A percentile compares a stretch with the other conserved stretches of the same genome.
These are phyloP conservation scores for Aspergillus baeticus DNA, from an alignment of 495 filamentous ascomycete species.

Conservation along the genomic window DNA sequence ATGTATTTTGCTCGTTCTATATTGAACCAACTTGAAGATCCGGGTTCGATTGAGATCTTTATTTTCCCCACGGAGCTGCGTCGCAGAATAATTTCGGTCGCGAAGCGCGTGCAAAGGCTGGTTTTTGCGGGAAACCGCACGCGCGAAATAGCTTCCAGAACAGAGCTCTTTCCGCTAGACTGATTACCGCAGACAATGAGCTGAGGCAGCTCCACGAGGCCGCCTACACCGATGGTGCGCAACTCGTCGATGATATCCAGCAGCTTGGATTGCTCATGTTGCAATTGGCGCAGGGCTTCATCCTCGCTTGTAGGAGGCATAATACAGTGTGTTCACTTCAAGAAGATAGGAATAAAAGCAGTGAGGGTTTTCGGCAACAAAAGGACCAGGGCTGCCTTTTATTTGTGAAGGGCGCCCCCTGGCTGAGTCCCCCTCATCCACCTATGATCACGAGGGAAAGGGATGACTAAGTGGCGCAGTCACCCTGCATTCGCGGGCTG, in stretches of 20 bases:
- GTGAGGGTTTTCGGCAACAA: too few species aligned
- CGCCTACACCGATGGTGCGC: slow-evolving; percentile 52
- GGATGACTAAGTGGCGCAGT: too few species aligned
- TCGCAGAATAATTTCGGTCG: slow-evolving; percentile 60
- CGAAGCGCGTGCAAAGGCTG: slow-evolving; percentile 65
- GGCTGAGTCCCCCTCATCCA: too few species aligned
- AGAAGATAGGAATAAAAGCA: too few species aligned
- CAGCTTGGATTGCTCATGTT: slow-evolving; percentile 30
- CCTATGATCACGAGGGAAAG: too few species aligned
- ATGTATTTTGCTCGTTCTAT: slow-evolving; percentile 16
- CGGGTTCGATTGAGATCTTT: slow-evolving; percentile 46
- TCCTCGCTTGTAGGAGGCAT: too few species aligned
- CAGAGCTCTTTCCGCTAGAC: slow-evolving; percentile 70
- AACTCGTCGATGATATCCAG: slow-evolving; percentile 60
- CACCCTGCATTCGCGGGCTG: too few species aligned
- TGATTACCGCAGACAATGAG: slow-evolving; percentile 75
- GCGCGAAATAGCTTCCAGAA: slow-evolving; percentile 70
- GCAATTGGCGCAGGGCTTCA: slow-evolving; percentile 20
- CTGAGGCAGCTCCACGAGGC: slow-evolving; percentile 63
- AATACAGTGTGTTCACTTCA: too few species aligned
- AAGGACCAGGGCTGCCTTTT: too few species aligned
- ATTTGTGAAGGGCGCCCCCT: too few species aligned
- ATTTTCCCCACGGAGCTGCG: slow-evolving; percentile 27
- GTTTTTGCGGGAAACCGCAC: slow-evolving; percentile 67
- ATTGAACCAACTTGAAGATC: slow-evolving; percentile 16